Conservation (phyloP, 768 basidiomycete genomes). For the Boletus pseudopeckii region DNA sequence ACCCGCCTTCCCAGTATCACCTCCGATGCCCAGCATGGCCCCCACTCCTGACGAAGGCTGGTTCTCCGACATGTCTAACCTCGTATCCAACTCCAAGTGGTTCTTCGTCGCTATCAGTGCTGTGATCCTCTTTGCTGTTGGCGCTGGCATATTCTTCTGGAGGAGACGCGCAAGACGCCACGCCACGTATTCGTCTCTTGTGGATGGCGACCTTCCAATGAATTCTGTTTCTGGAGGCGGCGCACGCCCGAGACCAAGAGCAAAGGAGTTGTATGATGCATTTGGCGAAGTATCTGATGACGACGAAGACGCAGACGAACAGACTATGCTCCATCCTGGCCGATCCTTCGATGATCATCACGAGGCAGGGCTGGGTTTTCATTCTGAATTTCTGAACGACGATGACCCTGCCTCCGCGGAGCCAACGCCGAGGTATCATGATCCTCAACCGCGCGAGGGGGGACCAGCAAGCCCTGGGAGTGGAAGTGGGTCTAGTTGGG, state of each 20-base stretch:
- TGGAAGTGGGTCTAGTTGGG: constrained; percentile 65
- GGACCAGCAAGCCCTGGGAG: constrained; percentile 34
- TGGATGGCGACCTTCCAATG: constrained; percentile 76
- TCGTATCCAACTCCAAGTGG: constrained; percentile 81
- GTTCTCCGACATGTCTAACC: constrained; percentile 74
- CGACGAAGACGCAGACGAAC: constrained; percentile 75
- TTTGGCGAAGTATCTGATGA: constrained; percentile 90
- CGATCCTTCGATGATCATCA: constrained; percentile 31
- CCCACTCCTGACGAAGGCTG: constrained; percentile 78
- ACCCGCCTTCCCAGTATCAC: constrained; percentile 57
- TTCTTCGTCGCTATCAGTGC: constrained; percentile 83
- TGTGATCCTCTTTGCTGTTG: constrained; percentile 71
- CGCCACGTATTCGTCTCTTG: constrained; percentile 55
- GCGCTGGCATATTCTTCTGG: constrained; percentile 76
- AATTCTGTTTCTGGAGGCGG: constrained; percentile 51
- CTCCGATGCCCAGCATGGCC: constrained; percentile 39
- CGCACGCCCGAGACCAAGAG: constrained; percentile 41
- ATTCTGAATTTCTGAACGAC: constrained; percentile 81
- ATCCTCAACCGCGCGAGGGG: constrained; percentile 37
- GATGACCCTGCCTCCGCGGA: constrained; percentile 49
- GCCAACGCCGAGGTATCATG: constrained; percentile 43
- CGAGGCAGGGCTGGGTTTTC: constrained; percentile 51
- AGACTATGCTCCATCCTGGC: constrained; percentile 52
- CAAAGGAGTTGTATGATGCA: constrained; percentile 93
- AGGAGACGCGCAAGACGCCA: constrained; percentile 48